Evolutionary conservation across 441 rosid species (phyloP), one percentile per base, ranked within the genome.

Genomic region (Raphanus hybrid): DNA sequence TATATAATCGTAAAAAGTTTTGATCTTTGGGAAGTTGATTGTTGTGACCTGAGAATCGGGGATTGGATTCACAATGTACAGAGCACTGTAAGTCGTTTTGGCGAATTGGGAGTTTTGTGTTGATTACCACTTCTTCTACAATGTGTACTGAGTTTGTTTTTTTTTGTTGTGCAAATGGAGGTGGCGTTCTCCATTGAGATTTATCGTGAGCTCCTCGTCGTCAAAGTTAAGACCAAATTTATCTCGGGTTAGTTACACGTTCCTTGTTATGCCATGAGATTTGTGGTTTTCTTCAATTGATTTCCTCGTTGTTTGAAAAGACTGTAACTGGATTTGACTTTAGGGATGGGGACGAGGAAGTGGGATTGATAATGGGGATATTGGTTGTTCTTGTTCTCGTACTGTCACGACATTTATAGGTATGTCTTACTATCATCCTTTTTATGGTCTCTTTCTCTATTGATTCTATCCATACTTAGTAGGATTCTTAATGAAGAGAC

Each of bases 341-440:
- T 77, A 90, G 97, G 83, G 78, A 54, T 37, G 3, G 11, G 15
- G 76, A 26, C 34, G 5, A 29, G 71, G 37, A 79, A 78, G 59
- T 74, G 82, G 79, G 71, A 63, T 76, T 23, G 79, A 60, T 10
- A 69, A 54, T 14, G 78, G 83, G 16, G n/a, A 39, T 39, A 75
- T 75, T 45, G 77, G 78, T 63, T 77, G 75, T 43, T 79, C 58
- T 67, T 82, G 85, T 75, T 74, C 85, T 71, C 78, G 75, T 74
- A 79, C 55, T 55, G 63, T 87, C 66, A 60, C 87, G 6, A 85
- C 90, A 11, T 64, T 82, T 10, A 64, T 52, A 6, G 92, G 92
- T 89, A 80, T 71, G n/a, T n/a, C n/a, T n/a, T n/a, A n/a, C n/a
- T n/a, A n/a, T n/a, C n/a, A n/a, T n/a, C n/a, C n/a, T n/a, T n/a